phyloP scores from a whole-genome alignment of 306 rosid genomes.

The Potentilla sterilis region DNA sequence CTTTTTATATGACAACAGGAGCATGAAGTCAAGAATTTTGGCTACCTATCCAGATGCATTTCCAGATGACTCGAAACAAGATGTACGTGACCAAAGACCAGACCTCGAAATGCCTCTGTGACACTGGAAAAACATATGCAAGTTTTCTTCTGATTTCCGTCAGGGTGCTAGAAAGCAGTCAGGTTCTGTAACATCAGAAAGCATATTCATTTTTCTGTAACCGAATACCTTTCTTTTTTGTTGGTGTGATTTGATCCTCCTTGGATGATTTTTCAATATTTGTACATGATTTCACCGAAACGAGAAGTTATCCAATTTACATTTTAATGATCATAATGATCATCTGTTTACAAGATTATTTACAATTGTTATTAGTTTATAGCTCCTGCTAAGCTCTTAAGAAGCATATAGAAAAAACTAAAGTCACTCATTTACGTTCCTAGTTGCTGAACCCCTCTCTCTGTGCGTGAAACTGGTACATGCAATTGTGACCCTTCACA shows the following conservation, averaged over 20 bases:
- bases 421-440: background rate
- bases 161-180: background rate
- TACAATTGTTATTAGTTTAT: background rate
- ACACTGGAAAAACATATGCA: background rate
- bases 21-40: conserved; percentile 73
- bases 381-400: background rate
- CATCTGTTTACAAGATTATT: background rate
- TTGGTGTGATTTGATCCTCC: background rate
- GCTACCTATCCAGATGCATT: conserved; percentile 84
- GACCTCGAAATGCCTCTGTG: conserved; percentile 82
- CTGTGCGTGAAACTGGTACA: conserved; percentile 1
- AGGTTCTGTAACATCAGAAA: no score
- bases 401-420: background rate
- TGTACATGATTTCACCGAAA: background rate
- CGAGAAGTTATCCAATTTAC: background rate
- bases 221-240: background rate
- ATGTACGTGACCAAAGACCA: conserved; percentile 68
- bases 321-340: background rate
- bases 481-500: conserved; percentile 27
- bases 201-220: background rate
- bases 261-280: background rate
- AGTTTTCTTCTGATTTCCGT: background rate
- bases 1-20: conserved; percentile 40
- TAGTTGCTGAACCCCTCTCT: background rate
- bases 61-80: conserved; percentile 49